Percentiles rank a stretch among this genome's conserved stretches.
Conservation (phyloP, 805 yeast genomes). For the Lipomyces mesembrius region DNA sequence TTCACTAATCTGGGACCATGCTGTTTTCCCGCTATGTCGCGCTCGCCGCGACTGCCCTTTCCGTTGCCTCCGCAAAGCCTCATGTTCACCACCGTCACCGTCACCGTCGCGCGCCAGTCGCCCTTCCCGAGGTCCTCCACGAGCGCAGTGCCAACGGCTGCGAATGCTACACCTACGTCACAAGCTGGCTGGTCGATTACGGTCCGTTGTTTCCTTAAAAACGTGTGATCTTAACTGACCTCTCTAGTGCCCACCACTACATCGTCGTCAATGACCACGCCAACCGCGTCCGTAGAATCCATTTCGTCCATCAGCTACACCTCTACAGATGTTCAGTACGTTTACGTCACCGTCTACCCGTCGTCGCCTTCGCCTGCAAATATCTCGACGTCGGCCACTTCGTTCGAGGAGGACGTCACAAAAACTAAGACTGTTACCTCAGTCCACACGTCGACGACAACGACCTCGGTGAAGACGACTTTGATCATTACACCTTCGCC, state of each 20-base stretch:
- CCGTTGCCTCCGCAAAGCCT: conserved; percentile 9
- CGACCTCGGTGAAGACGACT: conserved; percentile 15
- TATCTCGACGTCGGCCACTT: conserved; percentile 1
- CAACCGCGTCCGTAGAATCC: conserved; percentile 8
- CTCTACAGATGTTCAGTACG: conserved; percentile 17
- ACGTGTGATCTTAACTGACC: background rate
- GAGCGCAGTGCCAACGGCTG: conserved; percentile 8
- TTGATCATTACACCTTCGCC: conserved; percentile 12
- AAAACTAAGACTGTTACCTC: conserved; percentile 2
- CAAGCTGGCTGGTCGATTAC: conserved; percentile 29
- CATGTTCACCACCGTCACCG: conserved; percentile 30
- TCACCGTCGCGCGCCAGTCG: conserved; percentile 19
- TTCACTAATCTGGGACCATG: background rate
- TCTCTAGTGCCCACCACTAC: background rate
- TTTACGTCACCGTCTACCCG: conserved; percentile 26
- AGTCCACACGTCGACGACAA: background rate
- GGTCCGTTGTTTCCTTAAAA: conserved; percentile 10
- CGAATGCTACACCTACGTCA: conserved; percentile 29
- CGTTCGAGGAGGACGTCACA: background rate
- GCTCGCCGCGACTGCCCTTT: background rate
- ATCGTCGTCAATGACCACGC: background rate
- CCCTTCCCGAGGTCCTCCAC: conserved; percentile 3
- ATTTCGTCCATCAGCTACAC: conserved; percentile 14
- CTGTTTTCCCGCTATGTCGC: conserved; percentile 1
- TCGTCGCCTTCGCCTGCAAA: background rate